These are phyloP conservation scores for Lophium mytilinum DNA, from an alignment of 495 filamentous ascomycete genomes.

Conservation along the genomic window DNA sequence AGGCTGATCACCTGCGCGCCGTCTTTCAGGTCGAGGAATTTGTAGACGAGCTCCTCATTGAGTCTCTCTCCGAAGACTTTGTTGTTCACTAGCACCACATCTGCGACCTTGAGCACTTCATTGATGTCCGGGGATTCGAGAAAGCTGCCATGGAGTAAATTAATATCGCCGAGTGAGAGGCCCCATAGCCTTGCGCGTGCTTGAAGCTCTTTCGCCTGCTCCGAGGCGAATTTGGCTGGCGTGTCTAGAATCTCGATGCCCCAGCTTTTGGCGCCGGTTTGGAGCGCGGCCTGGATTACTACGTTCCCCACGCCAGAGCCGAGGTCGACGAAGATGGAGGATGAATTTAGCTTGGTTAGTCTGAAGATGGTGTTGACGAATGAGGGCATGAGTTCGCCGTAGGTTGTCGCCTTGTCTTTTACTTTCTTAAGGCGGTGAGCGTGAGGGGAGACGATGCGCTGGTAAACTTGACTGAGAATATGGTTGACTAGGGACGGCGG, in stretches of 20 bases:
- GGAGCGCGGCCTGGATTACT: conserved; percentile 84
- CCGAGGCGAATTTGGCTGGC: conserved; percentile 25
- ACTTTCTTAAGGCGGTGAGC: conserved; percentile 76
- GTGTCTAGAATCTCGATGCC: conserved; percentile 82
- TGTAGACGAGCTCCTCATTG: conserved; percentile 76
- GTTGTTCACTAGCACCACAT: conserved; percentile 95
- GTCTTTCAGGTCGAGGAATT: conserved; percentile 91
- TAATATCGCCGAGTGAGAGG: conserved; percentile 65
- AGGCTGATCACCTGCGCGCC: conserved; percentile 81
- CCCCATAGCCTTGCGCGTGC: conserved; percentile 87
- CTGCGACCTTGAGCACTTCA: conserved; percentile 66
- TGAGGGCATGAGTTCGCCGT: conserved; percentile 81
- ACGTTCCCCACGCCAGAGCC: conserved; percentile 95
- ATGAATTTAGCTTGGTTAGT: conserved; percentile 65
- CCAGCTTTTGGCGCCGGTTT: conserved; percentile 90
- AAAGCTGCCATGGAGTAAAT: conserved; percentile 79
- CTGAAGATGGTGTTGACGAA: conserved; percentile 76
- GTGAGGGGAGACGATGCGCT: conserved; percentile 81
- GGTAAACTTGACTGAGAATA: conserved; percentile 82
- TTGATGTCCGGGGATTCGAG: conserved; percentile 62
- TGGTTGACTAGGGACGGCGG: conserved; percentile 63
- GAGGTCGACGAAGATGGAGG: conserved; percentile 84
- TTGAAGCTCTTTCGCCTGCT: conserved; percentile 55
- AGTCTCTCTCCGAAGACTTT: conserved; percentile 82
- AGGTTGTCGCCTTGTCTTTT: conserved; percentile 80